A percentile compares a stretch with the other conserved stretches of the same genome.
Conservation (phyloP, 371 early-diverging fungal species). For the Smittium mucronatum region DNA sequence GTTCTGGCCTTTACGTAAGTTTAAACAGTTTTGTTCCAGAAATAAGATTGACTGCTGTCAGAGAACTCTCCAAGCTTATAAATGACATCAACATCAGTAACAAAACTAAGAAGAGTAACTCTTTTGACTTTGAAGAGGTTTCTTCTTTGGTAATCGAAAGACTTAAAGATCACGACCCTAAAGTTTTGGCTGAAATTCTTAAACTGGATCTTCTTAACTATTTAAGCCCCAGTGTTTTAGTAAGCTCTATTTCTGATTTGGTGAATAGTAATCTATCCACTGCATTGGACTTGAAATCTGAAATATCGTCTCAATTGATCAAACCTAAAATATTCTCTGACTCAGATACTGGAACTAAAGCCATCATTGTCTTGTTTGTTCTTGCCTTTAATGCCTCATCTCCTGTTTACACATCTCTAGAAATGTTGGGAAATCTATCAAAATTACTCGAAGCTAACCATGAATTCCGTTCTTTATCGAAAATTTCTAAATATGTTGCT, state of each 20-base stretch:
- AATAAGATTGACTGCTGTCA: conserved; percentile 19
- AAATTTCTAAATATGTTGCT: neutral
- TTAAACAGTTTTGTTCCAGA: conserved; percentile 25
- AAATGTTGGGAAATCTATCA: neutral
- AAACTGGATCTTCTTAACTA: neutral
- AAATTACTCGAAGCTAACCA: neutral
- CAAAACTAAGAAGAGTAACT: neutral
- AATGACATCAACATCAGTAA: neutral
- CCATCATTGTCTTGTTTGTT: neutral
- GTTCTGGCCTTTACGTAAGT: conserved; percentile 27
- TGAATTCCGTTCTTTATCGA: neutral
- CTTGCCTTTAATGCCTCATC: neutral
- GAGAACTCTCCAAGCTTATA: neutral
- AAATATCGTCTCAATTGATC: neutral
- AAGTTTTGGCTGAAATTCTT: neutral
- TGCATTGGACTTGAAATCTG: neutral
- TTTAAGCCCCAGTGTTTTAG: neutral
- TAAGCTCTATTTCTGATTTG: neutral
- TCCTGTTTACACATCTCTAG: neutral
- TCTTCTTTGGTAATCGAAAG: neutral
- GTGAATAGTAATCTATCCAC: neutral
- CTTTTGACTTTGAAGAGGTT: neutral
- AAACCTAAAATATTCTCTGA: neutral
- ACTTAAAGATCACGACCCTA: neutral
- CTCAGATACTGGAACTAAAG: neutral